Evolutionary conservation across 2,329 filamentous ascomycete species (phyloP), one percentile per base, ranked within the genome.

Genomic region (Parascedosporium putredinis): DNA sequence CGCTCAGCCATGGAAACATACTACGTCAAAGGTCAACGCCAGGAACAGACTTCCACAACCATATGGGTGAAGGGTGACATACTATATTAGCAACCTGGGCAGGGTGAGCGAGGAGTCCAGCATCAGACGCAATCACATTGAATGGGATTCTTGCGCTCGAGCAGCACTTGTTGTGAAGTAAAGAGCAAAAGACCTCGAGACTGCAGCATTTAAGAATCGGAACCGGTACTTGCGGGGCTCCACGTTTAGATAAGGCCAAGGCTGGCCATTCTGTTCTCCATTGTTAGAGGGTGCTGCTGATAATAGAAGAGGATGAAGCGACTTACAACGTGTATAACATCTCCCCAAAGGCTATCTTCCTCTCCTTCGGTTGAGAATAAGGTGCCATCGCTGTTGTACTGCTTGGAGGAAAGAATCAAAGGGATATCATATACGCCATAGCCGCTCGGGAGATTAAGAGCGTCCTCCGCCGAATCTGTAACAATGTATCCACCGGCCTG

Each of bases 211-310:
- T 23, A 78, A 67, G 50, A 79, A 57, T 2, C 77, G 65, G 55
- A 81, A 71, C 18, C 76, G 73, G 60, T 81, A 81, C 59, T 79
- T 81, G 57, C 77, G 70, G 5, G 75, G 76, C 60, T 81, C 73
- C 3, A 80, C 76, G n/a, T 70, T 67, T 8, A 78, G 55, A 54
- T 68, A 79, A 2, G 78, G 78, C 77, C 77, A 81, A 2, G 77
- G 77, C 53, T 76, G 71, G 2, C 73, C 73, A 55, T 81, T 80
- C 50, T 47, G 45, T 5, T 22, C n/a, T 8, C 8, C 14, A 6
- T 47, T 47, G 24, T 45, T 31, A 29, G 23, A 12, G 18, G 18
- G 14, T 16, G 5, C 14, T 33, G 45, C 6, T 12, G 22, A 29
- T 22, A 20, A 10, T n/a, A 29, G 24, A 16, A 22, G 9, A 8